Percentiles rank a stretch among this genome's conserved stretches.
phyloP scores from a whole-genome alignment of 306 rosid species.

The Prunus mongolica region DNA sequence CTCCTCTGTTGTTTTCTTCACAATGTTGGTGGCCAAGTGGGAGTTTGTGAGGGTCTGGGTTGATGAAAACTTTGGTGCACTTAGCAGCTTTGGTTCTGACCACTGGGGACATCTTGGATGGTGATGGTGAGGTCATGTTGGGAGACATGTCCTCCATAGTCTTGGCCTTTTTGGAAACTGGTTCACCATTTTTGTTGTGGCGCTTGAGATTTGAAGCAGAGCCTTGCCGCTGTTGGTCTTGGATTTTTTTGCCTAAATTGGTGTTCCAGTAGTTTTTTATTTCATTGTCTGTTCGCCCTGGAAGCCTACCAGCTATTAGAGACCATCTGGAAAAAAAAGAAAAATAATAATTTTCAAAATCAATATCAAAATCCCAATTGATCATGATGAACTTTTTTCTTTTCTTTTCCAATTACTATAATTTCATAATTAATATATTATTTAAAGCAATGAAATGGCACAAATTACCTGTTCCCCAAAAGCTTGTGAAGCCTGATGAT shows the following conservation, averaged over 20 bases:
- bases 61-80: constrained; percentile 19
- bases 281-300: constrained; percentile 28
- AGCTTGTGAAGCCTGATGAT: constrained; percentile 31
- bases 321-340: not conserved
- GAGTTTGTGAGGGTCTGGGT: not conserved
- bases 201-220: not conserved
- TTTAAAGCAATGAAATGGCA: not conserved
- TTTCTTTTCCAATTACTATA: not conserved
- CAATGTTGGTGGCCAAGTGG: not conserved
- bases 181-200: not conserved
- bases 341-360: not conserved
- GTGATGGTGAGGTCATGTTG: not conserved
- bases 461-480: constrained; percentile 25
- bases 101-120: not conserved
- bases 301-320: constrained; percentile 16
- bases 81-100: constrained; percentile 22
- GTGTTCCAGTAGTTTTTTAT: constrained; percentile 22
- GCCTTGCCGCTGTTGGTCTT: not conserved
- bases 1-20: not conserved
- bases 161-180: not conserved
- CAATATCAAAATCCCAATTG: not conserved
- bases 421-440: not conserved
- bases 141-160: not conserved
- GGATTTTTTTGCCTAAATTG: constrained; percentile 5
- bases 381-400: no score